These are phyloP conservation scores for Canna indica DNA, from an alignment of 176 grass and related monocot genomes.

Conservation along the genomic window DNA sequence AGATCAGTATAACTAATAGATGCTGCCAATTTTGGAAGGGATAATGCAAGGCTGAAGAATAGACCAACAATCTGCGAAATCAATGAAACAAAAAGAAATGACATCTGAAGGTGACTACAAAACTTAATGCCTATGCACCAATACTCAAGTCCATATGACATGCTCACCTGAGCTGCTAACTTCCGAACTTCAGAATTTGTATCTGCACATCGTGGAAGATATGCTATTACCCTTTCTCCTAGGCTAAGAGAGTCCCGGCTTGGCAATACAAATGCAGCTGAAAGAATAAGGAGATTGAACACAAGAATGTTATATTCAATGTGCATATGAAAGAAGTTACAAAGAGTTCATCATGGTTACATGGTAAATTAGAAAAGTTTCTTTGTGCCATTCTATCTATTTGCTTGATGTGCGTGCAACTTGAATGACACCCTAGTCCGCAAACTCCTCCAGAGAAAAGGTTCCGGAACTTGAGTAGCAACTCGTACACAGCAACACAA, in stretches of 20 bases:
- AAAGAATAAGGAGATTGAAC: slow-evolving; percentile 12
- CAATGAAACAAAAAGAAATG: slow-evolving; percentile 4
- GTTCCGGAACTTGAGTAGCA: slow-evolving; percentile 70
- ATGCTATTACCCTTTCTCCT: slow-evolving; percentile 85
- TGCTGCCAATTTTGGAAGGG: slow-evolving; percentile 77
- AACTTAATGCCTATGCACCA: slow-evolving; percentile 7
- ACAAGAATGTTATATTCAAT: slow-evolving; percentile 1
- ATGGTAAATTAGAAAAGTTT: slow-evolving; percentile 74
- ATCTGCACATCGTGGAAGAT: slow-evolving; percentile 90
- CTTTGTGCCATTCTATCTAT: slow-evolving; percentile 47
- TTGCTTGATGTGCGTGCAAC: slow-evolving; percentile 45
- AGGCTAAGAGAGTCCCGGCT: slow-evolving; percentile 77
- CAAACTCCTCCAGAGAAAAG: slow-evolving; percentile 84
- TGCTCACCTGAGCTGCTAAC: slow-evolving; percentile 69
- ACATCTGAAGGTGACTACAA: slow-evolving; percentile 17
- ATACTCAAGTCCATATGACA: not conserved
- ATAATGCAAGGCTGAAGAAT: slow-evolving; percentile 89
- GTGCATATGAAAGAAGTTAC: slow-evolving; percentile 4
- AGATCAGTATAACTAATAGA: slow-evolving; percentile 61
- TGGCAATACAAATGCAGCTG: slow-evolving; percentile 96
- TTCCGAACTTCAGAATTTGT: slow-evolving; percentile 66
- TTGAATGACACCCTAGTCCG: slow-evolving; percentile 44
- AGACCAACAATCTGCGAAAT: slow-evolving; percentile 64
- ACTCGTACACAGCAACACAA: slow-evolving; percentile 75
- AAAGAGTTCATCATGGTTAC: slow-evolving; percentile 35